Percentiles rank a stretch among this genome's conserved stretches.
These are phyloP conservation scores for Suhomyces kunorum DNA, from an alignment of 1,139 yeast species.

Conservation along the genomic window DNA sequence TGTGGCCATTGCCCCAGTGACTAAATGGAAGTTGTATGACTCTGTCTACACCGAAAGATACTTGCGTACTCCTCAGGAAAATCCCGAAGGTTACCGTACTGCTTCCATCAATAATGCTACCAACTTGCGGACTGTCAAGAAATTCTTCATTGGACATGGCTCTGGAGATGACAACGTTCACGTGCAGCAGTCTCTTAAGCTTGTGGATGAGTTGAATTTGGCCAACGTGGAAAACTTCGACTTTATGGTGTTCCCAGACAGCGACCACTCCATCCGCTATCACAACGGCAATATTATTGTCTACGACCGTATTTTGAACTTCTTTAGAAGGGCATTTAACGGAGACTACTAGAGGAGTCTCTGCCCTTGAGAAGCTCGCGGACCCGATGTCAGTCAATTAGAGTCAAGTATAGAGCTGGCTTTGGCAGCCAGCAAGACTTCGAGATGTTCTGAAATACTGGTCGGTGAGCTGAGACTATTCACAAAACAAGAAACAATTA, in stretches of 20 bases:
- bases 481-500: too few relatives aligned
- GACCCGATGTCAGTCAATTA: neutral
- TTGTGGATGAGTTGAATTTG: constrained; percentile 62
- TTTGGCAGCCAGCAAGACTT: too few relatives aligned
- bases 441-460: neutral
- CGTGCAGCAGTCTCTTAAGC: constrained; percentile 66
- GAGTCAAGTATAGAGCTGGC: constrained; percentile 1
- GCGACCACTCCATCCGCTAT: constrained; percentile 69
- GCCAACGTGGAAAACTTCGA: constrained; percentile 68
- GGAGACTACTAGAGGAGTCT: constrained; percentile 42
- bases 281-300: constrained; percentile 71
- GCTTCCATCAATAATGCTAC: constrained; percentile 56
- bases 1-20: constrained; percentile 79
- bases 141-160: constrained; percentile 75
- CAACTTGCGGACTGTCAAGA: constrained; percentile 48
- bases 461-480: neutral
- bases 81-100: constrained; percentile 54
- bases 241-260: constrained; percentile 74
- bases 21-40: constrained; percentile 75
- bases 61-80: constrained; percentile 68
- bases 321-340: constrained; percentile 58
- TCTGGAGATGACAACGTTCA: constrained; percentile 85
- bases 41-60: constrained; percentile 78
- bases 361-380: constrained; percentile 1
- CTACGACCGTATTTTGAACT: constrained; percentile 61